A percentile compares a stretch with the other conserved stretches of the same genome.
phyloP scores from a whole-genome alignment of 1,284 basidiomycete species.

The Trametes polyzona region DNA sequence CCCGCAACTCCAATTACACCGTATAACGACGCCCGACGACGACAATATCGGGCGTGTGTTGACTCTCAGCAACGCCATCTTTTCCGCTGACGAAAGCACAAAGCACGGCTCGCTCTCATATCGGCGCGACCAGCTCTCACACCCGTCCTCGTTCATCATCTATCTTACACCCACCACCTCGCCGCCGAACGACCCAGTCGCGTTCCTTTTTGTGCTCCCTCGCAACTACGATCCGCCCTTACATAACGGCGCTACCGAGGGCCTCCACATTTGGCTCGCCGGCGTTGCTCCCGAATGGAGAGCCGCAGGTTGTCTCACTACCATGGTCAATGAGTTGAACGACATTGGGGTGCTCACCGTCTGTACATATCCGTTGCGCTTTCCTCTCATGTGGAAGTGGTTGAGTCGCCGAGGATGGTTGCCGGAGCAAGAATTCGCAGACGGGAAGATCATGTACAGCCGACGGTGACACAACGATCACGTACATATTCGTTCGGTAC shows the following conservation, averaged over 20 bases:
- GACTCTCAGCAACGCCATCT: constrained; percentile 30
- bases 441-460: constrained; percentile 32
- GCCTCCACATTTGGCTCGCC: constrained; percentile 34
- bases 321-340: constrained; percentile 27
- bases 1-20: neutral
- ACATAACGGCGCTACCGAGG: constrained; percentile 18
- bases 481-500: no score
- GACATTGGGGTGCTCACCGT: constrained; percentile 20
- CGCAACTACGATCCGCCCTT: constrained; percentile 27
- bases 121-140: constrained; percentile 29
- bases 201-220: constrained; percentile 31
- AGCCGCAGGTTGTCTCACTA: constrained; percentile 27
- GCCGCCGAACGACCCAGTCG: constrained; percentile 16
- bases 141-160: constrained; percentile 26
- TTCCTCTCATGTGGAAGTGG: constrained; percentile 36
- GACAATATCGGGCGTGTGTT: constrained; percentile 19
- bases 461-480: no score
- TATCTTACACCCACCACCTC: constrained; percentile 21
- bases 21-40: constrained; percentile 2
- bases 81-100: constrained; percentile 23
- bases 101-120: constrained; percentile 30
- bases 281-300: constrained; percentile 30
- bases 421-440: constrained; percentile 27
- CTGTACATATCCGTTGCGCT: constrained; percentile 32
- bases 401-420: constrained; percentile 30